Evolutionary conservation across 768 basidiomycete species (phyloP).

Genomic region (Pleurotus giganteus): DNA sequence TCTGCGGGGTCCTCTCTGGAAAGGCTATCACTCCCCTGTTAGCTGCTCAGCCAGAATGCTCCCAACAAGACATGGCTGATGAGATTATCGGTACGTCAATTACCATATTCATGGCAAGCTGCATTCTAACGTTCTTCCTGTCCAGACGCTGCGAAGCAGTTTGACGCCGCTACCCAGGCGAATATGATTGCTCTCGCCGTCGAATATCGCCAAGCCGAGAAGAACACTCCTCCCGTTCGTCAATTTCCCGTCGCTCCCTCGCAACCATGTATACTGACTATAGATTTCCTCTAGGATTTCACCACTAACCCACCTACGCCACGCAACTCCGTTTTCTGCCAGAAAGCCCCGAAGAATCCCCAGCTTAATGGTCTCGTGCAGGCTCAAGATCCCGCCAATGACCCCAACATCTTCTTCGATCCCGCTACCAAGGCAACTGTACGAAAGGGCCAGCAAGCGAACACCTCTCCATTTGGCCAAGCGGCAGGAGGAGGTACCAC

Average conservation of each 20-base stretch:
- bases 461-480: constrained; percentile 43
- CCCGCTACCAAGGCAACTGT: constrained; percentile 40
- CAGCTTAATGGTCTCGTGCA: constrained; percentile 50
- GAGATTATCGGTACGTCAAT: constrained; percentile 45
- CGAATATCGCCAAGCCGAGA: constrained; percentile 55
- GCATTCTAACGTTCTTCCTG: neutral
- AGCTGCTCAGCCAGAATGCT: constrained; percentile 49
- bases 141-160: constrained; percentile 50
- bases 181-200: constrained; percentile 52
- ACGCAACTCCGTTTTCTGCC: constrained; percentile 59
- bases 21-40: constrained; percentile 50
- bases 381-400: constrained; percentile 49
- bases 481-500: constrained; percentile 19
- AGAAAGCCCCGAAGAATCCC: constrained; percentile 49
- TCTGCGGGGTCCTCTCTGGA: constrained; percentile 52
- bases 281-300: constrained; percentile 36
- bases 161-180: constrained; percentile 46
- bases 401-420: constrained; percentile 52
- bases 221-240: constrained; percentile 50
- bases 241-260: neutral
- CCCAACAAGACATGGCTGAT: constrained; percentile 59
- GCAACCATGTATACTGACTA: neutral
- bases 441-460: constrained; percentile 43
- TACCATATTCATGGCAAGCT: neutral
- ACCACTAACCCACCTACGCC: constrained; percentile 45